Evolutionary conservation across 805 yeast genomes (phyloP).

Genomic region (Jamesozyma spencerorum): DNA sequence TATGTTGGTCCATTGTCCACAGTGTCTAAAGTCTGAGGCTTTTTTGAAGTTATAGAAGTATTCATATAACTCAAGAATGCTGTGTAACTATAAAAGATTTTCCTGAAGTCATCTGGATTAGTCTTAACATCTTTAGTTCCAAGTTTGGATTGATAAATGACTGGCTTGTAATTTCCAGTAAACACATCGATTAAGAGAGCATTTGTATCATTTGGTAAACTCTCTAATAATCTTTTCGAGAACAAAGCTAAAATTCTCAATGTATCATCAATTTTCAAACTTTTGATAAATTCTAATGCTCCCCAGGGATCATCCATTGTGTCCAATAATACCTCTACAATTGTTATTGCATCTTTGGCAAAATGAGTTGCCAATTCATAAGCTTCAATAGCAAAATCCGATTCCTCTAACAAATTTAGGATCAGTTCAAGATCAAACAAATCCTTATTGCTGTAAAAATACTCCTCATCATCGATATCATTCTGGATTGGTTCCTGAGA

Average conservation of each 20-base stretch:
- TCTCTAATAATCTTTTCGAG: constrained; percentile 55
- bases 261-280: constrained; percentile 68
- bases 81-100: constrained; percentile 44
- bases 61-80: constrained; percentile 50
- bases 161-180: constrained; percentile 70
- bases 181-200: constrained; percentile 75
- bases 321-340: constrained; percentile 64
- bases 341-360: constrained; percentile 59
- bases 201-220: constrained; percentile 72
- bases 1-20: constrained; percentile 49
- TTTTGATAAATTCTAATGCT: constrained; percentile 56
- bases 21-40: too few relatives aligned
- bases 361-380: constrained; percentile 56
- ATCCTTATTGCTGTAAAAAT: constrained; percentile 24
- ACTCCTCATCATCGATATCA: constrained; percentile 31
- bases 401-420: constrained; percentile 61
- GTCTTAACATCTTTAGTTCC: neutral
- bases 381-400: constrained; percentile 58
- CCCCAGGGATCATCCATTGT: constrained; percentile 53
- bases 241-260: constrained; percentile 59
- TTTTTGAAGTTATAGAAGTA: constrained; percentile 16
- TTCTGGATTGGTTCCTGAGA: constrained; percentile 22
- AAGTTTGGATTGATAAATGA: constrained; percentile 9
- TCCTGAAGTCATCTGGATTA: constrained; percentile 7
- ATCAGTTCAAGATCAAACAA: constrained; percentile 59